Conservation (phyloP, 345 rosid species). For the thale cress (Arabidopsis thaliana) region DNA sequence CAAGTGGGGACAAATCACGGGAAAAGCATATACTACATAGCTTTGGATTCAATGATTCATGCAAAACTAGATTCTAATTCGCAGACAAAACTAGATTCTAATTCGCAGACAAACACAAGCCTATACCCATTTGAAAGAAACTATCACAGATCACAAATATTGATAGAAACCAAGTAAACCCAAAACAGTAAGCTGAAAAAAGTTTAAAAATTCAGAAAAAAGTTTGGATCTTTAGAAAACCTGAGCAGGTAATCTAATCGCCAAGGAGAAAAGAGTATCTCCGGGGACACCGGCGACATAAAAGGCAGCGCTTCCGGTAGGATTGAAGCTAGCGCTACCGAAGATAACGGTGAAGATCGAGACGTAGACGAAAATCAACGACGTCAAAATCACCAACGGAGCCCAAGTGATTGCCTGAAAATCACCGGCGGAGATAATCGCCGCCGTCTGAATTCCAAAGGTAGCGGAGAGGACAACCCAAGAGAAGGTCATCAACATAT, state of each 20-base stretch:
- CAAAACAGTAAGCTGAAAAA: constrained; percentile 7
- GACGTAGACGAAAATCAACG: constrained; percentile 67
- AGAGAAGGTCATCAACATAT: constrained; percentile 66
- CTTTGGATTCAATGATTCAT: constrained; percentile 20
- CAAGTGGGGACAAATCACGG: constrained; percentile 24
- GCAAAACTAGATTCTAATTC: constrained; percentile 19
- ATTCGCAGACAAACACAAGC: constrained; percentile 21
- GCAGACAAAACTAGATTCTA: constrained; percentile 22
- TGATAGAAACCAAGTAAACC: constrained; percentile 1
- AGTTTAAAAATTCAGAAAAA: neutral
- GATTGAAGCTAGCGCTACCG: constrained; percentile 94
- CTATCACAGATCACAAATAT: constrained; percentile 1
- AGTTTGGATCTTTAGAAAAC: constrained; percentile 44
- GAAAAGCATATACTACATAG: constrained; percentile 25
- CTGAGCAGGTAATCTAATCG: constrained; percentile 94
- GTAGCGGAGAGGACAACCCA: constrained; percentile 79
- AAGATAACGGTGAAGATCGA: constrained; percentile 65
- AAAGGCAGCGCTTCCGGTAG: constrained; percentile 83
- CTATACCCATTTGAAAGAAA: neutral
- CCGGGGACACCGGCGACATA: constrained; percentile 82
- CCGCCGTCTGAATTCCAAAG: constrained; percentile 64
- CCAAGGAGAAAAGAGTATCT: constrained; percentile 83
- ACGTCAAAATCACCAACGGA: constrained; percentile 57
- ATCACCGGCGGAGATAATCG: constrained; percentile 56
- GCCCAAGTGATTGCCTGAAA: constrained; percentile 58